phyloP scores from a whole-genome alignment of 2,329 filamentous ascomycete species.

The Endocalyx cinctus region DNA sequence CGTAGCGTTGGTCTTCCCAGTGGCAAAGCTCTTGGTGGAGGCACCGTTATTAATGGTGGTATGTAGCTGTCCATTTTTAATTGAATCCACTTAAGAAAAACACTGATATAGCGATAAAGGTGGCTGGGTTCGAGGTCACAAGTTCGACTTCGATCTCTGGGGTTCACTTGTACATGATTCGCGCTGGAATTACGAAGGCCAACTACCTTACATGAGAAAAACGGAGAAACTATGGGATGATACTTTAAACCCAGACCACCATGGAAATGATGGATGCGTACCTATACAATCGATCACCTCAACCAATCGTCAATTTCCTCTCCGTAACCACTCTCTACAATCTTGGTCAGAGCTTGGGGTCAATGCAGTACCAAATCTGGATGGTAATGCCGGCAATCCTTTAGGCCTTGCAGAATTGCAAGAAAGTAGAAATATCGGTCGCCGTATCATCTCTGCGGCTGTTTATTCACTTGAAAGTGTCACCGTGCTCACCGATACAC shows the following conservation, averaged over 20 bases:
- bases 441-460: slow-evolving; percentile 10
- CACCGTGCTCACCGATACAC: slow-evolving; percentile 10
- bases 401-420: slow-evolving; percentile 18
- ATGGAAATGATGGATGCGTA: slow-evolving; percentile 23
- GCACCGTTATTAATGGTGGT: slow-evolving; percentile 30
- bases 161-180: slow-evolving; percentile 27
- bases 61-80: too few species aligned
- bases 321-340: slow-evolving; percentile 21
- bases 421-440: slow-evolving; percentile 11
- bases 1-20: slow-evolving; percentile 13
- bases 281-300: slow-evolving; percentile 16
- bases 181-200: slow-evolving; percentile 33
- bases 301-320: slow-evolving; percentile 26
- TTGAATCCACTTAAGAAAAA: neutral
- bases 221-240: slow-evolving; percentile 21
- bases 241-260: slow-evolving; percentile 9
- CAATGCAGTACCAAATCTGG: slow-evolving; percentile 5
- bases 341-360: slow-evolving; percentile 30
- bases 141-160: slow-evolving; percentile 38
- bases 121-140: slow-evolving; percentile 34
- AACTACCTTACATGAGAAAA: slow-evolving; percentile 35
- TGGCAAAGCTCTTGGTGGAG: slow-evolving; percentile 33
- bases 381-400: slow-evolving; percentile 16
- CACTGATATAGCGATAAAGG: slow-evolving; percentile 9
- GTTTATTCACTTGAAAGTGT: slow-evolving; percentile 6